These are phyloP conservation scores for Fagopyrum tataricum DNA, from an alignment of 148 eudicot species.

Conservation along the genomic window DNA sequence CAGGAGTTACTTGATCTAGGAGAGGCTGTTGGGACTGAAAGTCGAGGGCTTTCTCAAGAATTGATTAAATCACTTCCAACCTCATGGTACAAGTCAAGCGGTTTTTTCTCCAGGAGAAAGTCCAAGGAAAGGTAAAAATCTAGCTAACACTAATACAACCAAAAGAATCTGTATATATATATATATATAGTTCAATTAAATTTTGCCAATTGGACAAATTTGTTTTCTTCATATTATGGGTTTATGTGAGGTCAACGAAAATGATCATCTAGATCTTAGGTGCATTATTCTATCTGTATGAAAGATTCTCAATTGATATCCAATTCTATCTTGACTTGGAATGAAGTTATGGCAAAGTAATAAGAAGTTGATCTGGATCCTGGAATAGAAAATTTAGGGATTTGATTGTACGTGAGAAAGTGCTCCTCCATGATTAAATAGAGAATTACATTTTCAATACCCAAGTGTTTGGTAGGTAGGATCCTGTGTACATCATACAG, in stretches of 20 bases:
- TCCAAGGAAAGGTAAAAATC: constrained; percentile 48
- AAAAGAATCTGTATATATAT: not conserved
- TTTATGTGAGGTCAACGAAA: not conserved
- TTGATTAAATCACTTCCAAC: constrained; percentile 62
- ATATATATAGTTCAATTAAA: not conserved
- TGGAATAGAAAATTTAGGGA: not conserved
- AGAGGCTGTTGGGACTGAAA: constrained; percentile 68
- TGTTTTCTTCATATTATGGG: not conserved
- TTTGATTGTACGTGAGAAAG: not conserved
- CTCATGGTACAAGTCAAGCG: constrained; percentile 57
- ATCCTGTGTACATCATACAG: not conserved
- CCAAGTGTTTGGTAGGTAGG: not conserved
- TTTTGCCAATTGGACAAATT: not conserved
- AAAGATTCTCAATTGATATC: not conserved
- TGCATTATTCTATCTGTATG: not conserved
- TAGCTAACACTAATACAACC: not conserved
- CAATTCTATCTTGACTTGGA: not conserved
- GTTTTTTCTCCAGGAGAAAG: constrained; percentile 62
- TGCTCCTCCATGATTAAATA: not conserved
- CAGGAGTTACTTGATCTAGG: constrained; percentile 74
- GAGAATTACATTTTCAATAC: not conserved
- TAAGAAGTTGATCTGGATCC: not conserved
- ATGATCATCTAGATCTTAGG: not conserved
- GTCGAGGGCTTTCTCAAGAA: constrained; percentile 63
- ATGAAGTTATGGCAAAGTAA: not conserved